A percentile compares a stretch with the other conserved stretches of the same genome.
phyloP scores from a whole-genome alignment of 441 rosid genomes.

The Raphanus hybrid region DNA sequence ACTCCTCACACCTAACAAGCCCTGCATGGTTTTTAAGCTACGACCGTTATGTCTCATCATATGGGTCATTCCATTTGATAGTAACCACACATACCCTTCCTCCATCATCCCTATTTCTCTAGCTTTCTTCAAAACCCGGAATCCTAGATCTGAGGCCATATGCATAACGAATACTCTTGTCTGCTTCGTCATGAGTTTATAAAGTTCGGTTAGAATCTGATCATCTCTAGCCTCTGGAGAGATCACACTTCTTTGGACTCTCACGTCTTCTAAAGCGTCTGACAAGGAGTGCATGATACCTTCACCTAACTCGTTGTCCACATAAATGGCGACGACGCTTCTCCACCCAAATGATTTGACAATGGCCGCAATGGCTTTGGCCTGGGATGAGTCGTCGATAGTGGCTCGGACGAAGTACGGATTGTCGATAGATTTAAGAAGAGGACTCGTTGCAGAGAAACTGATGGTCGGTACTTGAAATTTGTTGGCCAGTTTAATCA shows the following conservation, averaged over 20 bases:
- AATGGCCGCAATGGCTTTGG: slow-evolving; percentile 43
- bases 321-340: slow-evolving; percentile 39
- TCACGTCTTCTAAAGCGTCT: slow-evolving; percentile 40
- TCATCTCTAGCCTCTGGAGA: slow-evolving; percentile 31
- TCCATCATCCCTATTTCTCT: slow-evolving; percentile 46
- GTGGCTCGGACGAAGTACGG: slow-evolving; percentile 50
- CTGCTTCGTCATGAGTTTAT: slow-evolving; percentile 38
- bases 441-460: slow-evolving; percentile 53
- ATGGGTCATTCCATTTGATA: slow-evolving; percentile 42
- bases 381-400: slow-evolving; percentile 48
- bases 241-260: slow-evolving; percentile 37
- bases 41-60: slow-evolving; percentile 20
- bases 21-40: slow-evolving; percentile 40
- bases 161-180: slow-evolving; percentile 48
- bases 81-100: slow-evolving; percentile 56
- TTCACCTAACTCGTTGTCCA: slow-evolving; percentile 48
- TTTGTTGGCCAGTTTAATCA: slow-evolving; percentile 40
- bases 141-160: slow-evolving; percentile 39
- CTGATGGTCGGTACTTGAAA: slow-evolving; percentile 52
- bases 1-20: slow-evolving; percentile 48
- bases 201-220: slow-evolving; percentile 41
- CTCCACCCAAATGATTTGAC: slow-evolving; percentile 35
- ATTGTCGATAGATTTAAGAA: slow-evolving; percentile 37
- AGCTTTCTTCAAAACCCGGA: slow-evolving; percentile 41
- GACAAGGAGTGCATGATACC: slow-evolving; percentile 46